phyloP scores from a whole-genome alignment of 2,329 filamentous ascomycete genomes.

The Colletotrichum sp. region DNA sequence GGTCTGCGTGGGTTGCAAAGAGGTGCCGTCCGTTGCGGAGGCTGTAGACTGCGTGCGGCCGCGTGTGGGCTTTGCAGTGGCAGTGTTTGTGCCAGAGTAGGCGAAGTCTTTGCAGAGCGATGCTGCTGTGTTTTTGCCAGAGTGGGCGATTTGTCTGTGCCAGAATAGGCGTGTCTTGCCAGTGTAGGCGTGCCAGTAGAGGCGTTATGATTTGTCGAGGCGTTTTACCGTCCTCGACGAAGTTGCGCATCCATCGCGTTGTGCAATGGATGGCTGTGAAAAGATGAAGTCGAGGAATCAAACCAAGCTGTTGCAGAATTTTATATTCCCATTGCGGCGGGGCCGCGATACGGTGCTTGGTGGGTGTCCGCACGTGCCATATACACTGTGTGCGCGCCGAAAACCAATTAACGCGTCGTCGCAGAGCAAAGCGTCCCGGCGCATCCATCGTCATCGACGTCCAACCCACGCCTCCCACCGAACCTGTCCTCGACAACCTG shows the following conservation, averaged over 20 bases:
- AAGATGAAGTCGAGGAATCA: neutral
- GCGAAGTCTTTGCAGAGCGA: neutral
- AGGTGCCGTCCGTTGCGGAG: neutral
- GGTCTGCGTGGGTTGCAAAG: neutral
- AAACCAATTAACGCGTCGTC: conserved; percentile 19
- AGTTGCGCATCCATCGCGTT: neutral
- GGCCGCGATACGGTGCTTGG: neutral
- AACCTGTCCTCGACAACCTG: neutral
- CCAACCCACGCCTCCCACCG: neutral
- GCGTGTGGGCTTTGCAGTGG: neutral
- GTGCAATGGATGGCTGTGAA: neutral
- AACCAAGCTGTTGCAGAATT: neutral
- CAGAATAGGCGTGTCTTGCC: neutral
- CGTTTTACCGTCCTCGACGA: neutral
- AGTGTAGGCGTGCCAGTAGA: neutral
- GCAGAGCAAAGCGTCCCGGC: neutral
- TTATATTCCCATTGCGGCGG: neutral
- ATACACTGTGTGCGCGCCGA: neutral
- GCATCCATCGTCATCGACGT: conserved; percentile 9
- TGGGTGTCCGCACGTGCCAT: neutral
- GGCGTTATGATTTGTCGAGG: neutral
- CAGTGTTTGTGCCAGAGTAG: neutral
- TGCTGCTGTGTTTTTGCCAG: neutral
- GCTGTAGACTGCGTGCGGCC: neutral
- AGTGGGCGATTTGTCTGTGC: too few species aligned